Conservation (phyloP, 768 basidiomycete genomes). For the Ramaria sp. region DNA sequence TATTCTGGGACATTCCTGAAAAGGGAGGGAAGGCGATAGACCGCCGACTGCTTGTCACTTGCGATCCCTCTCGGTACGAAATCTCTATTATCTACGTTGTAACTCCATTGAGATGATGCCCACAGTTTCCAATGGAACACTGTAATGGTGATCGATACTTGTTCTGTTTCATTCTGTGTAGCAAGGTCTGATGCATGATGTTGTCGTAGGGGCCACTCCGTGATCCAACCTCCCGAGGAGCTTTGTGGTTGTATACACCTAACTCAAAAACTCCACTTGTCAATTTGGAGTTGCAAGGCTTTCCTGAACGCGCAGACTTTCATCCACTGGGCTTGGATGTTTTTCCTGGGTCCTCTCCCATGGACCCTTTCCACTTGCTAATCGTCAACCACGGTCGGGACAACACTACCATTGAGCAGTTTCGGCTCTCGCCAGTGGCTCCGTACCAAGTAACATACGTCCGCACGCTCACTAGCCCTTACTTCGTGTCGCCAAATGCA, state of each 20-base stretch:
- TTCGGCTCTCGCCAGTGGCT: constrained; percentile 35
- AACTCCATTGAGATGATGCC: neutral
- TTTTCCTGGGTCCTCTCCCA: constrained; percentile 34
- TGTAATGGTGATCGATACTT: constrained; percentile 30
- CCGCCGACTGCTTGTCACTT: constrained; percentile 35
- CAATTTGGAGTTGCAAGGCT: constrained; percentile 29
- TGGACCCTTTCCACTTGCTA: constrained; percentile 44
- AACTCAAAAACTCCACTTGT: constrained; percentile 27
- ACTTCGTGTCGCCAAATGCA: constrained; percentile 56
- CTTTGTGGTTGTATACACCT: constrained; percentile 45
- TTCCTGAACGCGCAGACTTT: constrained; percentile 49
- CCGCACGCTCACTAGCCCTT: constrained; percentile 47
- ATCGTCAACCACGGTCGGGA: constrained; percentile 58
- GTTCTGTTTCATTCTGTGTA: neutral
- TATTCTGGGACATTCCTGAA: constrained; percentile 50
- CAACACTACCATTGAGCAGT: constrained; percentile 58
- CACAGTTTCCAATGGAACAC: constrained; percentile 54
- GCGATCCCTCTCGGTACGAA: constrained; percentile 30
- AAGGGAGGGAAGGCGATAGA: constrained; percentile 22
- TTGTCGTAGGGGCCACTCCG: constrained; percentile 51
- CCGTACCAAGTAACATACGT: constrained; percentile 39
- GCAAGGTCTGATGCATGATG: neutral
- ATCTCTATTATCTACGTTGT: constrained; percentile 12
- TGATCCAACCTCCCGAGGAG: constrained; percentile 46
- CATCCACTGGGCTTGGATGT: constrained; percentile 61